These are phyloP conservation scores for Suillus ampliporus DNA, from an alignment of 768 basidiomycete species.

Conservation along the genomic window DNA sequence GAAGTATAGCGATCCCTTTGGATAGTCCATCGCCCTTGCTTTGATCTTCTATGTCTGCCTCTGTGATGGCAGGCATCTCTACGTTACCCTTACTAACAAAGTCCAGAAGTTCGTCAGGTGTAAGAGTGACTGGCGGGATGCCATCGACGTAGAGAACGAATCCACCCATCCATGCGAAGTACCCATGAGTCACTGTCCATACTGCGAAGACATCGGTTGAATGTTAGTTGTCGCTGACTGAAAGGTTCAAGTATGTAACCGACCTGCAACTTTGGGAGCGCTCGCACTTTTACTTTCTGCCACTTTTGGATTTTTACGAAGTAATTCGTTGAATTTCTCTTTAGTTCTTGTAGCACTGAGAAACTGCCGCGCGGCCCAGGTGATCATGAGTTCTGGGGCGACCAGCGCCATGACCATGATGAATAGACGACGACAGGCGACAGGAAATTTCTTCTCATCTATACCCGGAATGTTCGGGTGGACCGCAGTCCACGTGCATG, in stretches of 20 bases:
- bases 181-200: slow-evolving; percentile 20
- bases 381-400: slow-evolving; percentile 33
- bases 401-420: slow-evolving; percentile 30
- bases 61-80: slow-evolving; percentile 11
- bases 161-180: slow-evolving; percentile 28
- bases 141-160: slow-evolving; percentile 17
- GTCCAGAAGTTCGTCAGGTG: not conserved
- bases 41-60: slow-evolving; percentile 26
- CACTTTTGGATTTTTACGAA: not conserved
- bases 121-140: slow-evolving; percentile 8
- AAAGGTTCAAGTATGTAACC: not conserved
- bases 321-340: not conserved
- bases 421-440: slow-evolving; percentile 15
- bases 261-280: not conserved
- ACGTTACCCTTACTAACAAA: not conserved
- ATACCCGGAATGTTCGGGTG: slow-evolving; percentile 37
- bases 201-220: not conserved
- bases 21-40: slow-evolving; percentile 42
- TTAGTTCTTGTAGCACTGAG: slow-evolving; percentile 17
- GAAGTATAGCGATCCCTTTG: slow-evolving; percentile 40
- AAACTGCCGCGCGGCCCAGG: slow-evolving; percentile 36
- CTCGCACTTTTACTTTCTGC: not conserved
- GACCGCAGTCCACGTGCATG: slow-evolving; percentile 37
- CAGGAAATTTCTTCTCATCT: slow-evolving; percentile 12
- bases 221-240: not conserved